These are phyloP conservation scores for Guillardia theta DNA, from an alignment of 78 protist genomes.

Conservation along the genomic window DNA sequence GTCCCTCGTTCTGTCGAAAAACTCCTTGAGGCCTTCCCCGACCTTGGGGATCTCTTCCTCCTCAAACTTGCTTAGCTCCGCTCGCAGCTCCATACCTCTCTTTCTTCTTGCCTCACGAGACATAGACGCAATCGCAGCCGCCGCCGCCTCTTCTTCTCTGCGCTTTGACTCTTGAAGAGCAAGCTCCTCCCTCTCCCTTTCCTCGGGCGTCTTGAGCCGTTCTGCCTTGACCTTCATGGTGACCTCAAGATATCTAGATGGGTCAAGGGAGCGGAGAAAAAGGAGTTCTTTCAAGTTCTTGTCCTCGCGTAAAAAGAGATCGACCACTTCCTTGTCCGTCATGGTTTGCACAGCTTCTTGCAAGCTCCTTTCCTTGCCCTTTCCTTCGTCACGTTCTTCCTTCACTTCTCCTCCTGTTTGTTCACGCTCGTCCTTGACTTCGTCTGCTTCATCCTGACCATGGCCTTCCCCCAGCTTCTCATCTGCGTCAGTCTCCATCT, in stretches of 20 bases:
- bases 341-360: too few relatives aligned
- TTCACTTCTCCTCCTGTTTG: neutral
- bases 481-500: neutral
- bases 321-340: neutral
- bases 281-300: neutral
- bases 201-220: neutral
- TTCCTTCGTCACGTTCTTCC: neutral
- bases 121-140: neutral
- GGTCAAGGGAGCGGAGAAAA: neutral
- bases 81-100: neutral
- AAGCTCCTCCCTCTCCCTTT: neutral
- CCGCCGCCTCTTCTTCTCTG: neutral
- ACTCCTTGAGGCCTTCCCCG: constrained; percentile 28
- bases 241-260: neutral
- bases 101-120: neutral
- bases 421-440: neutral
- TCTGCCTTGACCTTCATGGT: neutral
- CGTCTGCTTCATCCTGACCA: neutral
- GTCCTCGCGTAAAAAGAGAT: neutral
- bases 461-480: neutral
- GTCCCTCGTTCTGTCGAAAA: neutral
- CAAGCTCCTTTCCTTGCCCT: neutral
- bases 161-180: too few relatives aligned
- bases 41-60: neutral
- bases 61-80: too few relatives aligned